Base-by-base conservation (phyloP, 2,329 filamentous ascomycete species). In the Beauveria sp. region DNA sequence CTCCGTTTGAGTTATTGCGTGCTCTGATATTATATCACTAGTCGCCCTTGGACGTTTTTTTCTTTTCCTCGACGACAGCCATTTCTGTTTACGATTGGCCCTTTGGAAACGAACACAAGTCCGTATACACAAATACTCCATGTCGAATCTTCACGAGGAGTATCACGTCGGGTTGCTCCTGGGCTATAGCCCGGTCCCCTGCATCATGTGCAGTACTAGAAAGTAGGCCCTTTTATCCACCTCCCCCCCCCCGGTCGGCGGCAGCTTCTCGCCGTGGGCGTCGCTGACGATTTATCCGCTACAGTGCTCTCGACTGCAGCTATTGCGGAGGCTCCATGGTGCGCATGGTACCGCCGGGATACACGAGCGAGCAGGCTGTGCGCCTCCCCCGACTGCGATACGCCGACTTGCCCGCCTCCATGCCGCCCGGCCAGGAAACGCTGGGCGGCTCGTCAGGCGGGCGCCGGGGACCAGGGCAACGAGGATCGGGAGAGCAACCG, bases 261-360 rank as follows among this genome's bases (percentile, higher is more conserved):
- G 9, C 7, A 12, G 5, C 6, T 20, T 34, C 5, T 18, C 14
- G 22, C 38, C 31, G 48, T 14, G 31, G 20, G 16, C 34, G 22
- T 45, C 20, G 16, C 57, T 60, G 20, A 53, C 42, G 16, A 24
- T 12, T 24, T 18, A 22, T 10, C 22, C 22, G 7, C 16, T 6
- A 6, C 46, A 62, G 60, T 16, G 60, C 60, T n/a, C 40, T 52
- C 16, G 60, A 57, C 10, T 62, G 60, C 46, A 34, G 18, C 24
- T 55, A 60, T 31, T 55, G 50, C 61, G 61, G 42, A 42, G 61
- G 54, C 10, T 49, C 61, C 22, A 59, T 60, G 56, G 46, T 60
- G 12, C 51, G 59, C 59, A 61, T 62, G 60, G 60, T 62, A 12
- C 60, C 60, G 14, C 60, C 60, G 10, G 60, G 60, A 49, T 51